These are phyloP conservation scores for Leishmania guyanensis DNA, from an alignment of 208 protist genomes.

Conservation along the genomic window DNA sequence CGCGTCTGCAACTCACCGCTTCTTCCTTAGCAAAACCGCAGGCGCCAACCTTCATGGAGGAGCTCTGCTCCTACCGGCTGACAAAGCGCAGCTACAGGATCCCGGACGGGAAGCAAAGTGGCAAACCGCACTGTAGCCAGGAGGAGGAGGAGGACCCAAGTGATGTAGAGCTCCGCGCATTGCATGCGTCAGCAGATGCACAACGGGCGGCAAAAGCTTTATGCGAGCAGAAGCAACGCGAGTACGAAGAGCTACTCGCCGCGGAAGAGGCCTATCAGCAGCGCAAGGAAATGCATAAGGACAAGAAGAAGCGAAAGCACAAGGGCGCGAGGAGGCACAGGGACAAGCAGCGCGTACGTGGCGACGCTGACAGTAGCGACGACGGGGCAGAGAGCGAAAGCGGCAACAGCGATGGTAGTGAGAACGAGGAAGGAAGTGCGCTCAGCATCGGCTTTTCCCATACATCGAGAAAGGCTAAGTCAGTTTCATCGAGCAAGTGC, in stretches of 20 bases:
- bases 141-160: slow-evolving; percentile 51
- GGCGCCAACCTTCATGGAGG: slow-evolving; percentile 77
- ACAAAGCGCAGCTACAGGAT: slow-evolving; percentile 46
- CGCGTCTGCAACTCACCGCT: slow-evolving; percentile 33
- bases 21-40: slow-evolving; percentile 24
- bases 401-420: background rate
- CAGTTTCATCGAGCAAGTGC: background rate
- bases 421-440: background rate
- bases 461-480: background rate
- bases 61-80: slow-evolving; percentile 79
- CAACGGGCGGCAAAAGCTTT: slow-evolving; percentile 16
- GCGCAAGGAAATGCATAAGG: slow-evolving; percentile 19
- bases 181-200: slow-evolving; percentile 30
- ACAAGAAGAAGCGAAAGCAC: slow-evolving; percentile 7
- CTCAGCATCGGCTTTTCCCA: background rate
- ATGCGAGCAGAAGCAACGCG: slow-evolving; percentile 32
- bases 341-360: background rate
- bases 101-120: background rate
- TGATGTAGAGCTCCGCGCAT: slow-evolving; percentile 53
- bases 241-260: slow-evolving; percentile 35
- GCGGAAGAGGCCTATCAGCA: slow-evolving; percentile 24
- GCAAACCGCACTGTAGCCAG: background rate
- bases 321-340: background rate
- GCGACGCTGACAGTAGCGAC: background rate
- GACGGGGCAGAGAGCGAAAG: background rate